Evolutionary conservation across 371 early-diverging fungal species (phyloP).

Genomic region (Agmasoma carcini): DNA sequence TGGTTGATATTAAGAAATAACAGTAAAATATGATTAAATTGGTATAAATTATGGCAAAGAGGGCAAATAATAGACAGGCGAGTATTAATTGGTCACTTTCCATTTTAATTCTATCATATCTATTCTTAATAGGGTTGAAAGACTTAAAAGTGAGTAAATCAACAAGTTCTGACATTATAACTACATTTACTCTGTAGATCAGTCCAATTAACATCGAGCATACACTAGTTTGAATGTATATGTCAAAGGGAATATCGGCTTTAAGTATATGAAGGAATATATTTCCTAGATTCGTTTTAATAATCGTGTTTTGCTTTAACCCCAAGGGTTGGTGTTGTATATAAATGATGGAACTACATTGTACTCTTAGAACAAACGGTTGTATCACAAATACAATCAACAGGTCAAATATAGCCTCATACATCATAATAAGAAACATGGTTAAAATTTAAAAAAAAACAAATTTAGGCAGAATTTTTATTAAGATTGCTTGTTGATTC

Average conservation of each 20-base stretch:
- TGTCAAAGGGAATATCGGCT: background rate
- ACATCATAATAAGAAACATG: background rate
- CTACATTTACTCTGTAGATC: background rate
- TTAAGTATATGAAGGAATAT: background rate
- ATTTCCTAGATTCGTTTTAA: conserved; percentile 6
- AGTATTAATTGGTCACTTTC: conserved; percentile 22
- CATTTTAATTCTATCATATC: conserved; percentile 8
- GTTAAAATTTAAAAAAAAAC: conserved; percentile 4
- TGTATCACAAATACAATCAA: background rate
- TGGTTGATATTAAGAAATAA: no score
- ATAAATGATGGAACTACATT: background rate
- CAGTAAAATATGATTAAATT: conserved; percentile 1
- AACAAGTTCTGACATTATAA: conserved; percentile 1
- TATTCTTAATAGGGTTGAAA: conserved; percentile 20
- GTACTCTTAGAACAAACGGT: background rate
- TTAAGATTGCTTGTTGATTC: conserved; percentile 3
- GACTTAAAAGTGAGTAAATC: conserved; percentile 9
- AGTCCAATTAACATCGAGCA: background rate
- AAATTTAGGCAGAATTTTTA: background rate
- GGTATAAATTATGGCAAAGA: background rate
- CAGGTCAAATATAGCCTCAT: background rate
- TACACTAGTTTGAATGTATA: background rate
- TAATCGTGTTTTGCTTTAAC: background rate
- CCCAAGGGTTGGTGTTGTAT: background rate
- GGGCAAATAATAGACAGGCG: conserved; percentile 11